Percentiles rank a stretch among this genome's conserved stretches.
phyloP scores from a whole-genome alignment of 768 basidiomycete species.

The Auriscalpium microsporum region DNA sequence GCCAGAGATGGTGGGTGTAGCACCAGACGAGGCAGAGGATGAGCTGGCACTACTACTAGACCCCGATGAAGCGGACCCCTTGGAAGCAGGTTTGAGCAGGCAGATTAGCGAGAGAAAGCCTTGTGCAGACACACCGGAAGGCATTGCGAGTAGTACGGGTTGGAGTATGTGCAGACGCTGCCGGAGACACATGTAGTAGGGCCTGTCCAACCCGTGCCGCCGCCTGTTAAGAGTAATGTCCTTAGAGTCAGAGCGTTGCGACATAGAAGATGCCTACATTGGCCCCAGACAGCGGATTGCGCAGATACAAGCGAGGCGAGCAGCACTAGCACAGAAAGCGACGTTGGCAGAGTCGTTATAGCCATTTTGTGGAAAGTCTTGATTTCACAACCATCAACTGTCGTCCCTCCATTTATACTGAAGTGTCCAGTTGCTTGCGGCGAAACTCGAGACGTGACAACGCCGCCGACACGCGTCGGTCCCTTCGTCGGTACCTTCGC shows the following conservation, averaged over 20 bases:
- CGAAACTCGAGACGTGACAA: too few relatives aligned
- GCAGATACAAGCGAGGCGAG: constrained; percentile 1
- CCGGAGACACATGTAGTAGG: constrained; percentile 32
- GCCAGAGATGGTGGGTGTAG: neutral
- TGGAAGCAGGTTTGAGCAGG: neutral
- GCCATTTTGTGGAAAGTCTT: too few relatives aligned
- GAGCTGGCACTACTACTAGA: neutral
- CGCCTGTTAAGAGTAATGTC: constrained; percentile 11
- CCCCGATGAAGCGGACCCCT: neutral
- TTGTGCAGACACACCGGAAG: constrained; percentile 19
- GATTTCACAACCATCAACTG: too few relatives aligned
- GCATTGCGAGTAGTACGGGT: constrained; percentile 39
- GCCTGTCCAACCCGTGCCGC: constrained; percentile 31
- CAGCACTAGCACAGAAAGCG: too few relatives aligned
- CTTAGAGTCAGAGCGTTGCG: neutral
- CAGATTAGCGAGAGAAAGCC: neutral
- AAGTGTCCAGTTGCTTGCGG: too few relatives aligned
- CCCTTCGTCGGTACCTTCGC: too few relatives aligned
- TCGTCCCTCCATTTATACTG: too few relatives aligned
- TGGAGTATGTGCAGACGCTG: constrained; percentile 29
- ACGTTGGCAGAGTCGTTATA: too few relatives aligned
- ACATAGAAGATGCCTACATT: constrained; percentile 6
- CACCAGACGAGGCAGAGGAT: neutral
- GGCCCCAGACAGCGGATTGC: constrained; percentile 14
- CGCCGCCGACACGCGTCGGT: too few relatives aligned